These are phyloP conservation scores for Verticillium alfalfae DNA, from an alignment of 2,329 filamentous ascomycete genomes.

Conservation along the genomic window DNA sequence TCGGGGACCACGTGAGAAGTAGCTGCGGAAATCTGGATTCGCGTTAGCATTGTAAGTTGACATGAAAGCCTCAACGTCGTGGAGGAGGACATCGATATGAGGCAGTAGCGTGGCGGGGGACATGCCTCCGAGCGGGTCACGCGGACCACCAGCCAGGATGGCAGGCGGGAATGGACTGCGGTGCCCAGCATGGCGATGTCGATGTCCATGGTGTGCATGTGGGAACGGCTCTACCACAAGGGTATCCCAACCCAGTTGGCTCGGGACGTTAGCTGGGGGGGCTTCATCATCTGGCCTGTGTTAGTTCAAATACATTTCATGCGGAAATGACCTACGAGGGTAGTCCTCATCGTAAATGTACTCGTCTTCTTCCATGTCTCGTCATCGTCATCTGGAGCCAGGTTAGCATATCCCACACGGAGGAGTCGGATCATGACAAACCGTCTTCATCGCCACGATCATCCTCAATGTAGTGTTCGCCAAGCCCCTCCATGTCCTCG, in stretches of 20 bases:
- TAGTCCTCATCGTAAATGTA: conserved; percentile 57
- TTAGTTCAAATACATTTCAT: not conserved
- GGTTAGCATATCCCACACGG: conserved; percentile 12
- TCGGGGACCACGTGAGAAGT: conserved; percentile 47
- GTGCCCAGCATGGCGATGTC: conserved; percentile 44
- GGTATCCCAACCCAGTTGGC: conserved; percentile 52
- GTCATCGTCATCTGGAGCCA: conserved; percentile 40
- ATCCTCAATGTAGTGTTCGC: conserved; percentile 49
- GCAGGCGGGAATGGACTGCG: conserved; percentile 56
- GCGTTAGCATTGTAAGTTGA: conserved; percentile 8
- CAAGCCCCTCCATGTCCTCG: conserved; percentile 44
- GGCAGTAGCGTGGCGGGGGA: conserved; percentile 10
- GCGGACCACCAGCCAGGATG: conserved; percentile 50
- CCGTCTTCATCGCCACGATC: conserved; percentile 53
- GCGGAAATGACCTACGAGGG: conserved; percentile 38
- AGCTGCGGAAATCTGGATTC: conserved; percentile 39
- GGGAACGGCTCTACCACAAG: conserved; percentile 45
- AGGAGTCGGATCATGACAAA: conserved; percentile 16
- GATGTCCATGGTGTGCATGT: conserved; percentile 34
- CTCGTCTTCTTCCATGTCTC: conserved; percentile 66
- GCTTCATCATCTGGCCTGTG: conserved; percentile 30
- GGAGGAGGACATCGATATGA: conserved; percentile 1
- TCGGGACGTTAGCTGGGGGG: conserved; percentile 35
- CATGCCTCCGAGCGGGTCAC: conserved; percentile 47
- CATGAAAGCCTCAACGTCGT: not conserved